Base-by-base conservation (phyloP, 2,329 filamentous ascomycete species). In the Capronia epimyces region DNA sequence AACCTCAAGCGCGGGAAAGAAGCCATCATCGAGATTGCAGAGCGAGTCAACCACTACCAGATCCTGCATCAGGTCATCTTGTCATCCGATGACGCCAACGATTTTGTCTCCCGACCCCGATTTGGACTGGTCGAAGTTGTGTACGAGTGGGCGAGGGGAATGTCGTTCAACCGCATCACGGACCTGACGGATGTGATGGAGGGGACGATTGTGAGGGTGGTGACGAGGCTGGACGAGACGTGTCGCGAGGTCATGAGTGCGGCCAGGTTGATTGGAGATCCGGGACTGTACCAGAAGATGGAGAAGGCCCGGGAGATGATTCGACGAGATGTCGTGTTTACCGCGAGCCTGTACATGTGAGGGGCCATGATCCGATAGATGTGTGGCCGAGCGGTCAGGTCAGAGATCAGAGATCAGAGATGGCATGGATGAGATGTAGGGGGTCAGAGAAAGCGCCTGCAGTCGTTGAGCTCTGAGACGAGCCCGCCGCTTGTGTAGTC, bases 141-240 rank as follows among this genome's bases (percentile, higher is more conserved):
- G 27, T 96, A 97, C 67, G 93, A 98, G 69, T 98, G 93, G 93
- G 93, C 93, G 8, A 78, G 89, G 43, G 93, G 93, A 21, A 97
- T 97, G 89, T 91, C 87, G 46, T 98, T 98, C 77, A 95, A 94
- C 71, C 91, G 93, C 59, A 98, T 98, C 60, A 97, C 91, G 0
- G 87, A 91, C 60, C 72, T 98, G 65, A 98, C 93, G 6, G 91
- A 97, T 67, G 90, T 98, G 50, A 82, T 97, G 63, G 93, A 98
- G 69, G 93, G 93, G 1, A 97, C 93, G 0, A 97, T 98, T 71
- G 93, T 98, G 42, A 77, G 93, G 46, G 91, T 93, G 1, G 97
- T 98, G 61, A 95, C 89, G 36, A 76, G 93, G 21, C 74, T 98
- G 51, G 93, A 98, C 64, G 93, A 98, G 77, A 95, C 89, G 7